phyloP scores from a whole-genome alignment of 306 rosid species.

The Trichosanthes cucumerina region DNA sequence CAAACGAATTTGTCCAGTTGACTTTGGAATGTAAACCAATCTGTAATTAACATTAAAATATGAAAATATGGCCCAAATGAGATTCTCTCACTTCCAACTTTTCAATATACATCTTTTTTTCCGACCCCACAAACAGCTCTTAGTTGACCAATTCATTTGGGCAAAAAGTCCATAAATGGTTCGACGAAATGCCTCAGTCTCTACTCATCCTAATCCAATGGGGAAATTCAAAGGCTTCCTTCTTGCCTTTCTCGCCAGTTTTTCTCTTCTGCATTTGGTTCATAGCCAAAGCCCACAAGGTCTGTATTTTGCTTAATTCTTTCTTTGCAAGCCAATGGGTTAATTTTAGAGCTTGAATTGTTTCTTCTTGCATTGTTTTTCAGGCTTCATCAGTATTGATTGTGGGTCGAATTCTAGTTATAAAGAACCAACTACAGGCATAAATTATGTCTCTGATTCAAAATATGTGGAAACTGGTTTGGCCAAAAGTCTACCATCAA shows the following conservation, averaged over 20 bases:
- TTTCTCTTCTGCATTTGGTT: conserved; percentile 10
- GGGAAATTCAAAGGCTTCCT: background rate
- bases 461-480: background rate
- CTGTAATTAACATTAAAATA: background rate
- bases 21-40: background rate
- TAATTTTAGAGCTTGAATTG: background rate
- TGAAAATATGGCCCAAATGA: background rate
- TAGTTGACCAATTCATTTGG: background rate
- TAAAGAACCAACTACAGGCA: background rate
- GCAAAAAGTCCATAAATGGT: background rate
- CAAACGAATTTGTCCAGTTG: background rate
- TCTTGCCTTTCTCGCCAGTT: background rate
- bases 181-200: background rate
- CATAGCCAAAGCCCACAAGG: conserved; percentile 23
- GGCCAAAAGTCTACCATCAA: background rate
- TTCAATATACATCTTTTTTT: too few species aligned
- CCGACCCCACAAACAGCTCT: too few species aligned
- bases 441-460: background rate
- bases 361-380: background rate
- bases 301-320: background rate
- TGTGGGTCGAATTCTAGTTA: background rate
- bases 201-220: background rate
- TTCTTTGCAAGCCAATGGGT: background rate
- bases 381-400: conserved; percentile 4
- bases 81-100: too few species aligned